These are phyloP conservation scores for Dryadomyces quercivorus DNA, from an alignment of 2,329 filamentous ascomycete species.

Conservation along the genomic window DNA sequence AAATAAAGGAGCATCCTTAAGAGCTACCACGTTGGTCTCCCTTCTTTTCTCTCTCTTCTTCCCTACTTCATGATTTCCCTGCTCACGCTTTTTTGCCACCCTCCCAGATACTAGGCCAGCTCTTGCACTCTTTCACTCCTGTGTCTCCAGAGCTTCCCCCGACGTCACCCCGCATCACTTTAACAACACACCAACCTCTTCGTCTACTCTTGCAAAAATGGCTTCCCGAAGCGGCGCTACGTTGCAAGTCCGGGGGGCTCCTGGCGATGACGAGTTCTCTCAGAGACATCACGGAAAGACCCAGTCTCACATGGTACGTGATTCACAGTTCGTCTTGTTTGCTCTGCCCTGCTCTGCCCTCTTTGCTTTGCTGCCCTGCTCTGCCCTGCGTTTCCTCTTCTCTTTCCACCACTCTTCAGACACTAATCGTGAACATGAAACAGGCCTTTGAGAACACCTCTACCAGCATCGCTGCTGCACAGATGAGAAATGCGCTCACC, in stretches of 20 bases:
- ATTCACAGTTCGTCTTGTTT: conserved; percentile 18
- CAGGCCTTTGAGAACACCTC: conserved; percentile 99
- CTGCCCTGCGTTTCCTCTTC: no score
- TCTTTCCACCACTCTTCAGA: no score
- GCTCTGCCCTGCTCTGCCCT: not conserved
- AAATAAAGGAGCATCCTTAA: not conserved
- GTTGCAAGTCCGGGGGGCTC: conserved; percentile 65
- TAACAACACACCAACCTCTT: not conserved
- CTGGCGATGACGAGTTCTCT: conserved; percentile 35
- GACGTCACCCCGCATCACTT: not conserved
- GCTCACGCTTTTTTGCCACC: not conserved
- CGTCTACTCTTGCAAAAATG: conserved; percentile 32
- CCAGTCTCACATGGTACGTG: conserved; percentile 69
- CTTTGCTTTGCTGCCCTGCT: not conserved
- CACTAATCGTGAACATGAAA: conserved; percentile 2
- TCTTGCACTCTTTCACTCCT: not conserved
- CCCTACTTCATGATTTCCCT: not conserved
- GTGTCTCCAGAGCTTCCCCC: not conserved
- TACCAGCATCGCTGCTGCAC: conserved; percentile 91
- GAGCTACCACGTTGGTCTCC: not conserved
- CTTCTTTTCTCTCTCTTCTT: not conserved
- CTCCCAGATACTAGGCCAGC: not conserved
- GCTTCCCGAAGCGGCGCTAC: conserved; percentile 56
- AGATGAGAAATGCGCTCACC: conserved; percentile 98
- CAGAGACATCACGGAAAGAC: conserved; percentile 73